Base-by-base conservation (phyloP, 768 basidiomycete genomes). In the Calocybe indica region DNA sequence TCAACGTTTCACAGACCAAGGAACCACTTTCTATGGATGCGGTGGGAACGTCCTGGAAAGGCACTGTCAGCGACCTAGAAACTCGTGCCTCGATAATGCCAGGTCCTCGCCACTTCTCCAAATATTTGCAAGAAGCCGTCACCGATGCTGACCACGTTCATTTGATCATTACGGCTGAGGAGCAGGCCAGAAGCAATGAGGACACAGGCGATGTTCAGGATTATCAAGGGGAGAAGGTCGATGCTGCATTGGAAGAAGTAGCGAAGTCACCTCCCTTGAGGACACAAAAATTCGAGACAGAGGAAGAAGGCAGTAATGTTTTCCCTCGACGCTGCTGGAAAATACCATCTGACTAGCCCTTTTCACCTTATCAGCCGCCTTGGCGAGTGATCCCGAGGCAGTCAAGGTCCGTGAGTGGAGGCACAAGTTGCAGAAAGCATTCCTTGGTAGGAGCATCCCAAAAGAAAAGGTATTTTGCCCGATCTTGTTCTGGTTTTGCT, bases 361-460 rank as follows among this genome's bases (percentile, higher is more conserved):
- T 28, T 38, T 3, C 22, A 22, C 22, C 22, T 22, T 42, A 33
- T 41, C 22, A 56, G 58, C 50, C 14, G 44, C 49, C 44, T 52
- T 82, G 46, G 65, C 69, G 37, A 68, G 63, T 42, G 82, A 87
- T 62, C 75, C 74, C 1, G 84, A 86, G 51, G 85, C 82, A 15
- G 58, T 70, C 46, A 83, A 80, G 59, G 85, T 89, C 60, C 82
- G 83, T 58, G 82, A 83, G 48, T 90, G 88, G 87, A 72, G 88
- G 54, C 88, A 90, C 64, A 84, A 77, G 61, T 73, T 90, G 9
- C 88, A 91, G 63, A 82, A 86, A 55, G 83, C 78, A 0, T 80
- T 86, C 65, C 60, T 88, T 15, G 54, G 58, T 42, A 60, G 56
- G 40, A 40, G 32, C 3, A 47, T 45, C 2, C 59, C 57, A 1